Conservation (phyloP, 495 filamentous ascomycete genomes). For the Elasticomyces elasticus region DNA sequence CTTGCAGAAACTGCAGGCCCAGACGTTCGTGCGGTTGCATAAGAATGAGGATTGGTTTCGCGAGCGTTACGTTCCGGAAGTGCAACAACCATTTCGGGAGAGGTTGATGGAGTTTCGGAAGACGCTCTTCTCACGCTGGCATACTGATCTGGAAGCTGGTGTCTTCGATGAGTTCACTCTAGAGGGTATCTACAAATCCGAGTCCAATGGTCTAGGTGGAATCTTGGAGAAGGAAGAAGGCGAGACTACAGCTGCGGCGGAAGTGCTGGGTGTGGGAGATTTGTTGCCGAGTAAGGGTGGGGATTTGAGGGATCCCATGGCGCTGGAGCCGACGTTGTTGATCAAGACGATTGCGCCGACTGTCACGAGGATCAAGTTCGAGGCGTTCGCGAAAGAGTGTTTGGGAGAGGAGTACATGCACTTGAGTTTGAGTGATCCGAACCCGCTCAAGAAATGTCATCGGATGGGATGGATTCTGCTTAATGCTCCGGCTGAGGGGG, state of each 20-base stretch:
- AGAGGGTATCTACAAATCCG: slow-evolving; percentile 89
- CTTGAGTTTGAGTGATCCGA: slow-evolving; percentile 89
- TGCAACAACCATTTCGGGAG: slow-evolving; percentile 55
- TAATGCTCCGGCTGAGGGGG: slow-evolving; percentile 59
- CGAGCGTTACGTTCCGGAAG: slow-evolving; percentile 81
- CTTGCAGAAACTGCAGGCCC: slow-evolving; percentile 80
- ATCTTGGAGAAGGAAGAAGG: slow-evolving; percentile 90
- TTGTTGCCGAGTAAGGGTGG: slow-evolving; percentile 68
- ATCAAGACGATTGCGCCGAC: slow-evolving; percentile 98
- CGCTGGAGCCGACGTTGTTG: slow-evolving; percentile 78
- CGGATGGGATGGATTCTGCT: slow-evolving; percentile 98
- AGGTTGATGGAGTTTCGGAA: slow-evolving; percentile 67
- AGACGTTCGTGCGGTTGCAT: slow-evolving; percentile 78
- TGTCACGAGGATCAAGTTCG: slow-evolving; percentile 86
- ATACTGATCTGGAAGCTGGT: slow-evolving; percentile 67
- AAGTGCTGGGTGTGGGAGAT: slow-evolving; percentile 86
- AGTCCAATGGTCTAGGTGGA: slow-evolving; percentile 78
- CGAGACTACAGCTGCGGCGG: slow-evolving; percentile 77
- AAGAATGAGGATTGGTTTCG: slow-evolving; percentile 96
- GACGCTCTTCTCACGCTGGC: slow-evolving; percentile 70
- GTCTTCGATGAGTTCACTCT: slow-evolving; percentile 88
- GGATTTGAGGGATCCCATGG: slow-evolving; percentile 72
- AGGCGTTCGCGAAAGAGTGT: slow-evolving; percentile 85
- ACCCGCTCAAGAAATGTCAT: slow-evolving; percentile 92
- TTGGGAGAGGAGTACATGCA: slow-evolving; percentile 81